These are phyloP conservation scores for Aspergillus quadricinctus DNA, from an alignment of 2,329 filamentous ascomycete genomes.

Conservation along the genomic window DNA sequence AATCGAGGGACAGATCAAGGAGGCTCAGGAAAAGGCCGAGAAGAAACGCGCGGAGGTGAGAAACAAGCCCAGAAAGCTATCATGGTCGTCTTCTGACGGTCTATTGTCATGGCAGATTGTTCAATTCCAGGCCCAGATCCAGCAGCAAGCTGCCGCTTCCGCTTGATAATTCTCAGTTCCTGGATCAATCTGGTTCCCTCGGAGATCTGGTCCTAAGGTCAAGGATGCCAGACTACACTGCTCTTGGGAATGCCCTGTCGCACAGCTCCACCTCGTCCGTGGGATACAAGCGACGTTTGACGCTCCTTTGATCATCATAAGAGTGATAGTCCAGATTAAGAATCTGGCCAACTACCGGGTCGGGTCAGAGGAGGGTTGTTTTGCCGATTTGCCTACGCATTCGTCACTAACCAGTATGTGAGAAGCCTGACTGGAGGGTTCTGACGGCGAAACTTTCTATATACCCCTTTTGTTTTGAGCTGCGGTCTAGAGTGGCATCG, in stretches of 20 bases:
- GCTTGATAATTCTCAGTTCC: constrained; percentile 17
- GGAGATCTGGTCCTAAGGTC: not conserved
- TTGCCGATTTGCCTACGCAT: not conserved
- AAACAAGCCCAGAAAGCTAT: not conserved
- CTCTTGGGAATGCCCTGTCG: not conserved
- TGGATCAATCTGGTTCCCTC: not conserved
- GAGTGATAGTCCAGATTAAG: not conserved
- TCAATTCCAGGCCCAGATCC: constrained; percentile 36
- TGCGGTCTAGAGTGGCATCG: not conserved
- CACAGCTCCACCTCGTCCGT: not conserved
- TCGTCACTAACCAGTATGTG: not conserved
- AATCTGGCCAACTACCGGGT: not conserved
- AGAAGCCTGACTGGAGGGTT: not conserved
- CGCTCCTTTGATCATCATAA: not conserved
- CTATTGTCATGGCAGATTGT: constrained; percentile 26
- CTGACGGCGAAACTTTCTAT: not conserved
- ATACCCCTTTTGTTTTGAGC: not conserved
- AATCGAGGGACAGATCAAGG: constrained; percentile 62
- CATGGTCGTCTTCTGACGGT: constrained; percentile 13
- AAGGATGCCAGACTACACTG: not conserved
- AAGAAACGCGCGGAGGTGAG: constrained; percentile 61
- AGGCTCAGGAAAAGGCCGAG: constrained; percentile 61
- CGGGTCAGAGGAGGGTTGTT: not conserved
- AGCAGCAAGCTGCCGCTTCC: constrained; percentile 32
- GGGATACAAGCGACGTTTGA: not conserved